phyloP scores from a whole-genome alignment of 495 filamentous ascomycete genomes.

The Daldinia caldariorum region DNA sequence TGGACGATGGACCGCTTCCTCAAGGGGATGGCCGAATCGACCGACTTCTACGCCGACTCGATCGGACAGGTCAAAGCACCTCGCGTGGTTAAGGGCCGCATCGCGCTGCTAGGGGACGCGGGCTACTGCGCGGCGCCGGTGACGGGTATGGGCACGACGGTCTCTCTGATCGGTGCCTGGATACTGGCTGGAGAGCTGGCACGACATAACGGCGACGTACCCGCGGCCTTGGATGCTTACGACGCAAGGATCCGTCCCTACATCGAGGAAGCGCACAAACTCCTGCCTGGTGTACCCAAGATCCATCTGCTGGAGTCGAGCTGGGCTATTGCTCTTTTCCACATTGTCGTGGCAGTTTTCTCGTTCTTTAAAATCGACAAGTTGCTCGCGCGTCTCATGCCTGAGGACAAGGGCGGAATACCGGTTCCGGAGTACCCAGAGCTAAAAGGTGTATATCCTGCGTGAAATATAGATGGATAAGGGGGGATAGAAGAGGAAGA shows the following conservation, averaged over 20 bases:
- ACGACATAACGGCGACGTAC: slow-evolving; percentile 43
- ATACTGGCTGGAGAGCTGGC: slow-evolving; percentile 63
- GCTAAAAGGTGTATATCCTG: slow-evolving; percentile 21
- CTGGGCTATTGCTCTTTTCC: slow-evolving; percentile 46
- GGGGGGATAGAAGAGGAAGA: neutral
- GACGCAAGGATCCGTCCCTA: slow-evolving; percentile 54
- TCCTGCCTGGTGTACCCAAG: slow-evolving; percentile 34
- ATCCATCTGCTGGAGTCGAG: slow-evolving; percentile 33
- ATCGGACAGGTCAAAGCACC: slow-evolving; percentile 57
- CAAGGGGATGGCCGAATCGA: slow-evolving; percentile 27
- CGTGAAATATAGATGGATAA: neutral
- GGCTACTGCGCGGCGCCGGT: slow-evolving; percentile 58
- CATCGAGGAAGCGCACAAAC: slow-evolving; percentile 52
- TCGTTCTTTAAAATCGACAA: slow-evolving; percentile 49
- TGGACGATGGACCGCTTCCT: slow-evolving; percentile 38
- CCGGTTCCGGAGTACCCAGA: slow-evolving; percentile 55
- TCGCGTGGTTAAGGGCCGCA: slow-evolving; percentile 51
- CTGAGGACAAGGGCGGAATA: slow-evolving; percentile 50
- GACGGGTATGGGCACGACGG: slow-evolving; percentile 62
- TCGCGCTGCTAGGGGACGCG: slow-evolving; percentile 63
- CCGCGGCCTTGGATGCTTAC: slow-evolving; percentile 54
- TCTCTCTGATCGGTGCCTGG: slow-evolving; percentile 59
- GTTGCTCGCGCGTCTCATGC: slow-evolving; percentile 38
- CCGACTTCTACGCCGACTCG: slow-evolving; percentile 50
- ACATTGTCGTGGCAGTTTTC: slow-evolving; percentile 46